phyloP scores from a whole-genome alignment of 1,284 basidiomycete genomes.

The Apiotrichum siamense region DNA sequence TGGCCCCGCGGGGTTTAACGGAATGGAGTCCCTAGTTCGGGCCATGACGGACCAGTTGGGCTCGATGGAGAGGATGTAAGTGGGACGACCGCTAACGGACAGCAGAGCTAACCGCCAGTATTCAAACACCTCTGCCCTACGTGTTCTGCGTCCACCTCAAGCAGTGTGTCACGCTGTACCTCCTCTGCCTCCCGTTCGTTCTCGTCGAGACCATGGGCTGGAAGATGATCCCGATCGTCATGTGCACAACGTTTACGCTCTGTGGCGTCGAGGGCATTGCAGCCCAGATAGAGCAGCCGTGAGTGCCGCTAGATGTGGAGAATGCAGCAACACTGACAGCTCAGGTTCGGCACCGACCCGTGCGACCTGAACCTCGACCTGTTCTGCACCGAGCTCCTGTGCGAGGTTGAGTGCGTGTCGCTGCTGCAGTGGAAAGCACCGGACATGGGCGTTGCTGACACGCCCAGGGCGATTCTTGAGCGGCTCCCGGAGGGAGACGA shows the following conservation, averaged over 20 bases:
- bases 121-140: slow-evolving; percentile 43
- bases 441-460: too few relatives aligned
- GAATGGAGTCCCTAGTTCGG: slow-evolving; percentile 60
- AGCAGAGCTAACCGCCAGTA: slow-evolving; percentile 6
- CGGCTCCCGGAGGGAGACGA: slow-evolving; percentile 63
- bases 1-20: slow-evolving; percentile 77
- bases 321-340: slow-evolving; percentile 56
- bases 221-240: slow-evolving; percentile 74
- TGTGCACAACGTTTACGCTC: slow-evolving; percentile 73
- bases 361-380: slow-evolving; percentile 54
- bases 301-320: slow-evolving; percentile 35
- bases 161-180: slow-evolving; percentile 82
- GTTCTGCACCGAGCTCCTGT: slow-evolving; percentile 75
- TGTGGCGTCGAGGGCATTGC: slow-evolving; percentile 72
- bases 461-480: slow-evolving; percentile 63
- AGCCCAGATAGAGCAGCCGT: slow-evolving; percentile 83
- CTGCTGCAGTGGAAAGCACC: not conserved
- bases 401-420: slow-evolving; percentile 66
- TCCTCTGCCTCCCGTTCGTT: slow-evolving; percentile 78
- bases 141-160: slow-evolving; percentile 73
- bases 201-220: slow-evolving; percentile 60
- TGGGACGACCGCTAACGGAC: not conserved
- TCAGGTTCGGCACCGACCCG: slow-evolving; percentile 49
- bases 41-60: slow-evolving; percentile 76
- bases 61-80: slow-evolving; percentile 68